Percentiles rank a stretch among this genome's conserved stretches.
These are phyloP conservation scores for Dentipellis fragilis DNA, from an alignment of 768 basidiomycete genomes.

Conservation along the genomic window DNA sequence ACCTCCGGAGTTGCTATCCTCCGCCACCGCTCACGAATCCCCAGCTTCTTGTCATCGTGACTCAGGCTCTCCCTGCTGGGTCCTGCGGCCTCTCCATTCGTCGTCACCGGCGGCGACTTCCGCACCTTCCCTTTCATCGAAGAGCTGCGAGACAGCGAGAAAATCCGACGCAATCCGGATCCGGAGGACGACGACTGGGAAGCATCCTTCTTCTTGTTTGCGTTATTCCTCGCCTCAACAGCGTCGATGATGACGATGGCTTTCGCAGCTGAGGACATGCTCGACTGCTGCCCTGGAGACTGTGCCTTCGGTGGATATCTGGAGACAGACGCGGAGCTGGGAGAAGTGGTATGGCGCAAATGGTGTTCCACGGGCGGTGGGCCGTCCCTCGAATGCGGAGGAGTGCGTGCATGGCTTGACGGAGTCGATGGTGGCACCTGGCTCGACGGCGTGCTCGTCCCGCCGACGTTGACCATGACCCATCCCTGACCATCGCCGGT, in stretches of 20 bases:
- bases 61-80: constrained; percentile 6
- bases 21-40: constrained; percentile 9
- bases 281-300: not conserved
- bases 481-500: constrained; percentile 40
- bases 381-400: not conserved
- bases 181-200: not conserved
- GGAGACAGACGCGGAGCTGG: not conserved
- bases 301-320: not conserved
- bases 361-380: not conserved
- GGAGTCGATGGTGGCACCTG: not conserved
- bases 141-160: constrained; percentile 14
- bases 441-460: constrained; percentile 14
- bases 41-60: constrained; percentile 9
- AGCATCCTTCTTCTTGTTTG: constrained; percentile 25
- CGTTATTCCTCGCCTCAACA: constrained; percentile 26
- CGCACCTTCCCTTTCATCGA: constrained; percentile 4
- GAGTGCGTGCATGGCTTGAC: not conserved
- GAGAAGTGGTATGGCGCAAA: not conserved
- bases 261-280: constrained; percentile 43
- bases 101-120: not conserved
- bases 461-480: constrained; percentile 55
- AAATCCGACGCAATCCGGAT: constrained; percentile 16
- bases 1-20: constrained; percentile 2
- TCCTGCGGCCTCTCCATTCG: not conserved
- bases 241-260: constrained; percentile 54